These are phyloP conservation scores for Myotisia sp. DNA, from an alignment of 2,329 filamentous ascomycete genomes.

Conservation along the genomic window DNA sequence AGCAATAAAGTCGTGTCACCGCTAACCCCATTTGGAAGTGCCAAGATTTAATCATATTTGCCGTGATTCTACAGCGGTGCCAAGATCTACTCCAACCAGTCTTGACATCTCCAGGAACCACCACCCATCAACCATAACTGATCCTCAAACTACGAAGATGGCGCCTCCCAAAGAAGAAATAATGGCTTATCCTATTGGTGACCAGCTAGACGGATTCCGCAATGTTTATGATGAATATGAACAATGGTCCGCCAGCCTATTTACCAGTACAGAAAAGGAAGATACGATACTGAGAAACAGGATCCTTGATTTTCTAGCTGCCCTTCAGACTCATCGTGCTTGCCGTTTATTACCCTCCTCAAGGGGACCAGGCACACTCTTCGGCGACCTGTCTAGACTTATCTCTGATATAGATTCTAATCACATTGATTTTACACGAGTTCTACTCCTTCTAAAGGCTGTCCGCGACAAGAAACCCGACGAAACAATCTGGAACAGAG, in stretches of 20 bases:
- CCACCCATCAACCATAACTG: too few species aligned
- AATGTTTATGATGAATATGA: background rate
- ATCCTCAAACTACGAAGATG: too few species aligned
- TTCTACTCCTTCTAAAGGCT: slow-evolving; percentile 3
- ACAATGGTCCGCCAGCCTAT: too few species aligned
- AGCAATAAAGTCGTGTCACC: too few species aligned
- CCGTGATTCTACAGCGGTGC: too few species aligned
- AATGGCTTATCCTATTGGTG: slow-evolving; percentile 2
- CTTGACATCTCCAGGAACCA: too few species aligned
- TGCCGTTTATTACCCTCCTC: background rate
- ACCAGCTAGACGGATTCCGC: background rate
- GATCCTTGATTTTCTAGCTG: background rate
- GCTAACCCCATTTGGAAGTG: too few species aligned
- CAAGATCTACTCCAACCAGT: too few species aligned
- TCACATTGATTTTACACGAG: background rate
- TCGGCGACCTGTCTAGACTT: background rate
- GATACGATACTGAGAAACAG: too few species aligned
- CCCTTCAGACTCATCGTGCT: background rate
- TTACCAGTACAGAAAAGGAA: too few species aligned
- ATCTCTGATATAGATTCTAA: too few species aligned
- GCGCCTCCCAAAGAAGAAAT: background rate
- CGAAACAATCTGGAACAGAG: background rate
- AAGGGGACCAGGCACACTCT: background rate
- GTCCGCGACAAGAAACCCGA: slow-evolving; percentile 1
- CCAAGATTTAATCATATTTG: too few species aligned